Base-by-base conservation (phyloP, 1,284 basidiomycete genomes). In the Moesziomyces sp. region DNA sequence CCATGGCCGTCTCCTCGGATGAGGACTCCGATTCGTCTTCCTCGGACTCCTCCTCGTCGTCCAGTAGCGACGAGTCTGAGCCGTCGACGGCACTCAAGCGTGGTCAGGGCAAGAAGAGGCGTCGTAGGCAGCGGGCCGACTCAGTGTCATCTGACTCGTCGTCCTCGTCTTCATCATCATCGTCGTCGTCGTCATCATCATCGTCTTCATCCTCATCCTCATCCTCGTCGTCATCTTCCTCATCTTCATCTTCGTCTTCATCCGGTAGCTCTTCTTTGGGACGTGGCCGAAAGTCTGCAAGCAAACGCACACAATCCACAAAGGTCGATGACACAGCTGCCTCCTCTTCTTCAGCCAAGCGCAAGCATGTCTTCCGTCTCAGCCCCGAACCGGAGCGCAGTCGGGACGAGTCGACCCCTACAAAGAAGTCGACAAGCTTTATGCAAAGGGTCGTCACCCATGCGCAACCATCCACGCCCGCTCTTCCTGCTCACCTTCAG, bases 1-100 rank as follows among this genome's bases (percentile, higher is more conserved):
- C 72, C 5, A 57, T 68, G 16, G 62, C 66, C 16, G 62, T 62
- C 3, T 69, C 65, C 28, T 69, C 66, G 0, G 65, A 62, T 21
- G 52, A 56, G 26, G 51, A 54, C 16, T 67, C 64, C 50, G 62
- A 69, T 34, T 61, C 64, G 26, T 74, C 71, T 16, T 69, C 71
- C n/a, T 54, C 56, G n/a, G 59, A 65, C 1, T 53, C 51, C 4
- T 57, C 52, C 23, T 63, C 61, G 9, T 70, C 60, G 19, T 63
- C 58, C 3, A 56, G 56, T 18, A 52, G 47, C 16, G 61, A 57
- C 21, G 61, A 54, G 16, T 61, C 55, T 1, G 58, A 61, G 3
- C 13, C 38, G 16, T 14, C 16, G 6, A 5, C 14, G 2, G 6
- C 14, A 16, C 38, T 18, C 16, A 5, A 16, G 13, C 18, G 3